These are phyloP conservation scores for Apiotrichum mycotoxinovorans DNA, from an alignment of 1,284 basidiomycete genomes.

Conservation along the genomic window DNA sequence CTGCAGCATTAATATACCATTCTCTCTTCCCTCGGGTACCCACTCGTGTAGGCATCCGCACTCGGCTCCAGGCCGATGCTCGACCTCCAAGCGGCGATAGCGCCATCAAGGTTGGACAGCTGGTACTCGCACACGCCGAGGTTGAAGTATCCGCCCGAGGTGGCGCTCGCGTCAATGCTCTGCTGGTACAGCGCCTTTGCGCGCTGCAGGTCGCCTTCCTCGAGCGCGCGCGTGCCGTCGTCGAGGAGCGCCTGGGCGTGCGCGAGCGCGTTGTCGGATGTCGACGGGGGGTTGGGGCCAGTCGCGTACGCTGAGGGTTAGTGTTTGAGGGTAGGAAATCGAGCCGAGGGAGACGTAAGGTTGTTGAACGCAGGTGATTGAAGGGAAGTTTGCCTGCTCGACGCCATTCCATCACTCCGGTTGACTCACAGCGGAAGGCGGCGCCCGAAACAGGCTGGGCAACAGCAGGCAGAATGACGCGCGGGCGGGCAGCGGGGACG, in stretches of 20 bases:
- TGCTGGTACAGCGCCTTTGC: constrained; percentile 76
- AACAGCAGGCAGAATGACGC: background rate
- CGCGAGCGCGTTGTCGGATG: constrained; percentile 75
- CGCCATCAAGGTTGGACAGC: constrained; percentile 65
- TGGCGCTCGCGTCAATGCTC: constrained; percentile 75
- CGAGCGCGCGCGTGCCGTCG: constrained; percentile 78
- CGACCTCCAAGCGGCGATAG: constrained; percentile 81
- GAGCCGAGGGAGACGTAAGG: background rate
- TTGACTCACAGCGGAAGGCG: constrained; percentile 1
- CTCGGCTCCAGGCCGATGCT: constrained; percentile 79
- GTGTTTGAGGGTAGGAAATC: background rate
- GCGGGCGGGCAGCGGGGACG: background rate
- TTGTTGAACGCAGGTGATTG: too few relatives aligned
- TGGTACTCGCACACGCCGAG: constrained; percentile 50
- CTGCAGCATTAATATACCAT: constrained; percentile 49
- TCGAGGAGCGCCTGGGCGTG: constrained; percentile 80
- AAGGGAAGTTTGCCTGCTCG: too few relatives aligned
- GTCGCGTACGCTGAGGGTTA: constrained; percentile 68
- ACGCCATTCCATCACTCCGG: too few relatives aligned
- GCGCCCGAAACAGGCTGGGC: background rate
- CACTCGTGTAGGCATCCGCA: constrained; percentile 89
- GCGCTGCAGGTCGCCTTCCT: constrained; percentile 79
- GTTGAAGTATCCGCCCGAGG: constrained; percentile 54
- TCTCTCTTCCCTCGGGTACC: background rate
- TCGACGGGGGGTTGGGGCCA: constrained; percentile 70